Percentiles rank a stretch among this genome's conserved stretches.
Conservation (phyloP, 257 asterid species). For the Solanum pennellii region DNA sequence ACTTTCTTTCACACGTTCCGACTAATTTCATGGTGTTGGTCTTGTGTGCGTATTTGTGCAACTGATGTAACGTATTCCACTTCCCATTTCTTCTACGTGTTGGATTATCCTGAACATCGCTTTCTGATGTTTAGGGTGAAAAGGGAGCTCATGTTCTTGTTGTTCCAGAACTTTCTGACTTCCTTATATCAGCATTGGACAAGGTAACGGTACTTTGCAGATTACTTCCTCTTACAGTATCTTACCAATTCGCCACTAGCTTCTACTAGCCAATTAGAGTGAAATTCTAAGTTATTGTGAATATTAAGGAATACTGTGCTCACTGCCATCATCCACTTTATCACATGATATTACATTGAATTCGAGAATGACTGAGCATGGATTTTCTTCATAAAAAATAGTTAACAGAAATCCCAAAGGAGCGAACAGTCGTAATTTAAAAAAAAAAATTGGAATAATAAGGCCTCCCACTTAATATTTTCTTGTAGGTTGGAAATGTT, state of each 20-base stretch:
- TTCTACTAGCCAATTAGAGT: background rate
- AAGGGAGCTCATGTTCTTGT: conserved; percentile 84
- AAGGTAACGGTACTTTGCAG: conserved; percentile 36
- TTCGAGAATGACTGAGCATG: background rate
- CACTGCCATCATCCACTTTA: background rate
- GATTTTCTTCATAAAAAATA: background rate
- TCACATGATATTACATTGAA: background rate
- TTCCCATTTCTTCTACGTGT: background rate
- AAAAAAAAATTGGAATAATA: background rate
- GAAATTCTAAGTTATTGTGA: background rate
- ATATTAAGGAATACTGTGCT: background rate
- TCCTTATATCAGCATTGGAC: conserved; percentile 53
- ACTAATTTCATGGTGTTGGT: background rate
- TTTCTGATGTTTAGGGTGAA: conserved; percentile 49
- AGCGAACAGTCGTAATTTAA: background rate
- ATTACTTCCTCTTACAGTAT: background rate
- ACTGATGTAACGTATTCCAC: background rate
- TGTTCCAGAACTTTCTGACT: conserved; percentile 89
- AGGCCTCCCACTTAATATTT: background rate
- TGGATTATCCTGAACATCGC: background rate
- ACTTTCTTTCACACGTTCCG: background rate
- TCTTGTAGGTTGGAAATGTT: conserved; percentile 74
- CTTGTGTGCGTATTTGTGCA: background rate
- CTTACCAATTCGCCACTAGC: background rate
- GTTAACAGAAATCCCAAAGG: background rate